Evolutionary conservation across 257 asterid genomes (phyloP), one percentile per base, ranked within the genome.

Genomic region (Solanum appendiculatum): DNA sequence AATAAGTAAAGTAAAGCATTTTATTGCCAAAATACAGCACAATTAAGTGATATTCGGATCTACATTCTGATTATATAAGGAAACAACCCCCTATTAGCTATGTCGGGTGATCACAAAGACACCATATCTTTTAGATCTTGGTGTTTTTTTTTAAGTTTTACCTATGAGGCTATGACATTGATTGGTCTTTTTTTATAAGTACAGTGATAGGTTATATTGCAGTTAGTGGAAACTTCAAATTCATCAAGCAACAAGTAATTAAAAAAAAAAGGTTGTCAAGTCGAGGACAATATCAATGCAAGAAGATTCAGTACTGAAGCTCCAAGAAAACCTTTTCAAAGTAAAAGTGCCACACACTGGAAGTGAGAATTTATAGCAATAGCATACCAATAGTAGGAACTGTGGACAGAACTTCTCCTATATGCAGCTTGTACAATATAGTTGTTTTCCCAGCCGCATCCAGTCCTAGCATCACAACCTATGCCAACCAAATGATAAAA

Each of bases 381-480:
- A 87, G 90, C 94, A 37, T 91, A 97, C 99, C 99, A 66, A 97
- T 97, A 66, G 99, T 97, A 88, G 99, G 99, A 93, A 97, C 99
- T 9, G 99, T 97, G 25, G 99, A 97, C 86, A 97, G 88, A 91
- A 97, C 98, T 92, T 97, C 99, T 86, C 99, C 99, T 86, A 97
- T 96, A 90, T 97, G 99, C 93, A 97, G 95, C 91, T 97, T 97
- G 90, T 97, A 97, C 82, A 97, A 93, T 84, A 97, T 96, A 11
- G 99, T 97, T 87, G 99, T 97, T 95, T 97, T 97, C 73, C 99
- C 99, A 92, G 99, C 99, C 81, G 99, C 99, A 91, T 97, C 99
- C 91, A 97, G 94, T 80, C 99, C 99, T 85, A 97, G 98, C 99
- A 97, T 97, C 88, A 97, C 99, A 91, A 96, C 99, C 99, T 97